Evolutionary conservation across 495 filamentous ascomycete species (phyloP).

Genomic region (Hypoxylon rickii): DNA sequence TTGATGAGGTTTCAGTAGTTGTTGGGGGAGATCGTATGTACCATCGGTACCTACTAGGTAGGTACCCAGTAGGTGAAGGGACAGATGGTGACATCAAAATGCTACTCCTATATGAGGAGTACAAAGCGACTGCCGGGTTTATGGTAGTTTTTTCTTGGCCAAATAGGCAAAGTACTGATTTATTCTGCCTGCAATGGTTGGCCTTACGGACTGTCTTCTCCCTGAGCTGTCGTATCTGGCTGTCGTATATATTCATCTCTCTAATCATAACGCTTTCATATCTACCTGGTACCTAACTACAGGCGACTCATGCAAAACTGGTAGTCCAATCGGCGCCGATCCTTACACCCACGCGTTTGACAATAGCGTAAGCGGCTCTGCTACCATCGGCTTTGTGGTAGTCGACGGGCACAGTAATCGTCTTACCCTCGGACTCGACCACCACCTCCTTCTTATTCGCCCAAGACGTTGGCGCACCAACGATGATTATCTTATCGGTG

Average conservation of each 20-base stretch:
- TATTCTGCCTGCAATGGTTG: too few species aligned
- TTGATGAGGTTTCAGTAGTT: too few species aligned
- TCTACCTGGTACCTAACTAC: too few species aligned
- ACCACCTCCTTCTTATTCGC: conserved; percentile 66
- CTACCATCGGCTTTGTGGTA: conserved; percentile 62
- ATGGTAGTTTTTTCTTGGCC: too few species aligned
- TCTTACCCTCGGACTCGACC: conserved; percentile 71
- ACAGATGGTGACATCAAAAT: too few species aligned
- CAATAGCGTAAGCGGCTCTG: conserved; percentile 77
- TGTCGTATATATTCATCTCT: conserved; percentile 22
- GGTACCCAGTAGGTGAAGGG: neutral
- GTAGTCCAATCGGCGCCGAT: conserved; percentile 86
- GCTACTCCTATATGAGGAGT: too few species aligned
- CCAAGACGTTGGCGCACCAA: conserved; percentile 78
- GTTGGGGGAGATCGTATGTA: too few species aligned
- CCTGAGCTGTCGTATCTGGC: neutral
- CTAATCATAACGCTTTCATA: neutral
- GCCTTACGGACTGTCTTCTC: too few species aligned
- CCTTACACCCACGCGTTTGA: conserved; percentile 74
- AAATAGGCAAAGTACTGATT: too few species aligned
- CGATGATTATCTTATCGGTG: conserved; percentile 81
- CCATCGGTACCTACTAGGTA: neutral
- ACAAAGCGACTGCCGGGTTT: too few species aligned
- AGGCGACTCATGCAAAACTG: conserved; percentile 47
- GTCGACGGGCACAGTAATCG: conserved; percentile 60